phyloP scores from a whole-genome alignment of 306 rosid species.

The Vicia sativa region DNA sequence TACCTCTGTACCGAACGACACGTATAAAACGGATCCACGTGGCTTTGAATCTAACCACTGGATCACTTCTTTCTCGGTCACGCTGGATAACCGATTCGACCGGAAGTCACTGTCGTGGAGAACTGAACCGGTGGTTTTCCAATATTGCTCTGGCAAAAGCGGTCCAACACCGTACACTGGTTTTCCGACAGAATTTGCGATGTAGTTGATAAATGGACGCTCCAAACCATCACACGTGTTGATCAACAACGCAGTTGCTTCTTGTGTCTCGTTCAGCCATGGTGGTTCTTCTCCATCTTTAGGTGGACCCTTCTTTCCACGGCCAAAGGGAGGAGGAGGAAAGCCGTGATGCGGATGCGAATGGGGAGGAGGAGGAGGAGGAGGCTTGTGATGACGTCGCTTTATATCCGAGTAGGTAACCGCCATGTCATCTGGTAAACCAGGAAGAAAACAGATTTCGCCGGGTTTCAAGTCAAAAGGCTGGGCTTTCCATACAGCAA shows the following conservation, averaged over 20 bases:
- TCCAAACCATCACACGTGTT: conserved; percentile 81
- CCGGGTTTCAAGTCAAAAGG: conserved; percentile 48
- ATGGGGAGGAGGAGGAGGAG: conserved; percentile 42
- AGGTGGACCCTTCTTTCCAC: conserved; percentile 42
- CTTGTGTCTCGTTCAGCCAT: conserved; percentile 43
- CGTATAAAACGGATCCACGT: conserved; percentile 54
- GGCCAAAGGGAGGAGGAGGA: conserved; percentile 25
- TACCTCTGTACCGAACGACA: conserved; percentile 60
- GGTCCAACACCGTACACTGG: conserved; percentile 80
- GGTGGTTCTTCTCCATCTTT: conserved; percentile 42
- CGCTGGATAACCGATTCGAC: conserved; percentile 40
- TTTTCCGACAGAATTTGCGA: conserved; percentile 33
- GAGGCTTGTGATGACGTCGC: conserved; percentile 34
- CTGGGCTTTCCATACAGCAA: conserved; percentile 57
- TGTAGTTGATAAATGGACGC: conserved; percentile 51
- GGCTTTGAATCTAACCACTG: conserved; percentile 63
- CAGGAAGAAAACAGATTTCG: conserved; percentile 53
- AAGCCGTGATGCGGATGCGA: conserved; percentile 1
- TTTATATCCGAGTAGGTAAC: conserved; percentile 44
- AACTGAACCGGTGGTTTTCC: conserved; percentile 50
- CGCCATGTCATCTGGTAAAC: conserved; percentile 60
- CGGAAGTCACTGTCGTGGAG: conserved; percentile 50
- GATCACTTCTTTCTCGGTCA: conserved; percentile 54
- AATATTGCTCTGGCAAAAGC: conserved; percentile 62
- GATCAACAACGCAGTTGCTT: conserved; percentile 46